Conservation (phyloP, 805 yeast species). For the Candida schatavii region DNA sequence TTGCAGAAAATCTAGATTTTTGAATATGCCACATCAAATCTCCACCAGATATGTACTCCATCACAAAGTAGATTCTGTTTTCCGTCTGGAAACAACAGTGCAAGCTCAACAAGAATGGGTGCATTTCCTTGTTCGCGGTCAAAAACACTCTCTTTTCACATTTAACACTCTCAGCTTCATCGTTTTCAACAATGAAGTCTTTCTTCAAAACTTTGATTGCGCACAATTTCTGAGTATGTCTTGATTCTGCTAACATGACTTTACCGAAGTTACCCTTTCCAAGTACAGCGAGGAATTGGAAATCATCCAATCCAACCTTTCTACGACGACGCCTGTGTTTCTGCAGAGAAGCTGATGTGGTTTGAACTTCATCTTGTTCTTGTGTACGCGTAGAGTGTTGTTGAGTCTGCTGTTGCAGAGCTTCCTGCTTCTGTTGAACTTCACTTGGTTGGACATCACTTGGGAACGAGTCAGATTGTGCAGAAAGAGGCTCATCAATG, state of each 20-base stretch:
- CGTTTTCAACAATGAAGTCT: conserved; percentile 91
- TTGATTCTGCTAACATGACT: conserved; percentile 94
- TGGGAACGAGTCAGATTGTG: neutral
- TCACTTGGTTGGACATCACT: neutral
- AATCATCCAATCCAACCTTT: conserved; percentile 90
- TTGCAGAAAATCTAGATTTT: conserved; percentile 80
- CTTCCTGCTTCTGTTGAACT: conserved; percentile 18
- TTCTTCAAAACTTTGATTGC: conserved; percentile 97
- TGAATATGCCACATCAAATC: conserved; percentile 99
- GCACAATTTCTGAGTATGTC: conserved; percentile 75
- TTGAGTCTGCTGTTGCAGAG: conserved; percentile 15
- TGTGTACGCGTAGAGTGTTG: conserved; percentile 15
- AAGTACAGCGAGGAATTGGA: conserved; percentile 87
- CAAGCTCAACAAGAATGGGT: conserved; percentile 88
- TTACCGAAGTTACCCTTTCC: conserved; percentile 99
- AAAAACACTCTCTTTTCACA: conserved; percentile 91
- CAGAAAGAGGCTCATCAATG: conserved; percentile 4
- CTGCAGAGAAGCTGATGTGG: conserved; percentile 14
- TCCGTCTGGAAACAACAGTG: conserved; percentile 98
- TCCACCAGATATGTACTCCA: conserved; percentile 98
- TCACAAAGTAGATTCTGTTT: conserved; percentile 93
- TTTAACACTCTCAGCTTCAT: conserved; percentile 91
- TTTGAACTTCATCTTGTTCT: conserved; percentile 2
- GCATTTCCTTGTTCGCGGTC: conserved; percentile 80
- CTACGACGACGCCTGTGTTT: conserved; percentile 46